Percentiles rank a stretch among this genome's conserved stretches.
Evolutionary conservation across 352 stramenopile species (phyloP).

Genomic region (Globisporangium rhizosaccharum): DNA sequence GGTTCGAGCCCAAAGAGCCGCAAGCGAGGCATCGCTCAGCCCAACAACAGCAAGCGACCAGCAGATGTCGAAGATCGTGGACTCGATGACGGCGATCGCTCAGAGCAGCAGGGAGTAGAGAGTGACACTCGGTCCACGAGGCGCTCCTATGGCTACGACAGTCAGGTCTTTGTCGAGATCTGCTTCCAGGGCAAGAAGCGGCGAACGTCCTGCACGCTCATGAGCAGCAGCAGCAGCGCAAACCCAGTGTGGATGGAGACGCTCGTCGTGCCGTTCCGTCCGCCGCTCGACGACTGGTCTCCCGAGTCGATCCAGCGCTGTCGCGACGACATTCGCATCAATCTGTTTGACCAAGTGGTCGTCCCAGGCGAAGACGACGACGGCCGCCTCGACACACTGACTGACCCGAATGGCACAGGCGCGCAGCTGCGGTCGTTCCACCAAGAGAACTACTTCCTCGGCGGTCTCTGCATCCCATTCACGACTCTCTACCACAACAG

Average conservation of each 20-base stretch:
- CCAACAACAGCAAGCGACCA: not conserved
- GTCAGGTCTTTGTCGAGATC: slow-evolving; percentile 76
- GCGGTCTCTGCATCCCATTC: slow-evolving; percentile 83
- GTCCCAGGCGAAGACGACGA: slow-evolving; percentile 15
- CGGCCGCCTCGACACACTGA: slow-evolving; percentile 25
- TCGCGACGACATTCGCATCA: slow-evolving; percentile 77
- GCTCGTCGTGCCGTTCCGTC: slow-evolving; percentile 80
- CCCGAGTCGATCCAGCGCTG: slow-evolving; percentile 60
- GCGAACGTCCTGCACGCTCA: slow-evolving; percentile 48
- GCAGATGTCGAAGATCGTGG: not conserved
- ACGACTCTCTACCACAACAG: slow-evolving; percentile 76
- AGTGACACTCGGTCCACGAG: not conserved
- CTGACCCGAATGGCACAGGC: slow-evolving; percentile 20
- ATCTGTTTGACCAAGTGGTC: slow-evolving; percentile 88
- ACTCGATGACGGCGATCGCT: slow-evolving; percentile 1
- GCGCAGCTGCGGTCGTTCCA: slow-evolving; percentile 43
- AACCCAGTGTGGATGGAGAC: slow-evolving; percentile 92
- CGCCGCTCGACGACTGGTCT: slow-evolving; percentile 79
- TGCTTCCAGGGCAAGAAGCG: slow-evolving; percentile 77
- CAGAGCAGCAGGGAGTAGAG: not conserved
- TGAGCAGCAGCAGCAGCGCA: slow-evolving; percentile 21
- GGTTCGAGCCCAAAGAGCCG: not conserved
- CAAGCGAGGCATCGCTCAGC: not conserved
- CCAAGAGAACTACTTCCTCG: slow-evolving; percentile 82
- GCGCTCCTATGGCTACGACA: slow-evolving; percentile 16